Base-by-base conservation (phyloP, 495 filamentous ascomycete species). In the Aspergillus olivimuriae region DNA sequence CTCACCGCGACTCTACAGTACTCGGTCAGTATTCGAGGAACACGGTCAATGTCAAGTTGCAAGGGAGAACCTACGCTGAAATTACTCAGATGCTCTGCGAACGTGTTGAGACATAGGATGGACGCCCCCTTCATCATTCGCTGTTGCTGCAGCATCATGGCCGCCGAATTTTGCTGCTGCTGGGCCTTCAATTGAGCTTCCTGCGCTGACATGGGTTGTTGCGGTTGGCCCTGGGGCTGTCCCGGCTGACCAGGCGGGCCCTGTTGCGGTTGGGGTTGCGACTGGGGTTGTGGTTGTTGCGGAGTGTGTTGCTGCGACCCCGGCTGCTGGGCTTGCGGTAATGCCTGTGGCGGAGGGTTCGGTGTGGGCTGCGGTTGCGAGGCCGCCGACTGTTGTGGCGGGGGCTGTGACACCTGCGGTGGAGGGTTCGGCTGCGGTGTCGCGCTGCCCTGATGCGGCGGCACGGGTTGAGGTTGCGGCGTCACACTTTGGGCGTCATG, bases 61-160 rank as follows among this genome's bases (percentile, higher is more conserved):
- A 11, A 19, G 16, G 2, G 7, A 23, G 18, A 34, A 70, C 77
- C 61, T 63, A 83, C 76, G 22, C 66, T 61, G 54, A 83, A 87
- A 39, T 69, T 70, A 50, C 82, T 83, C 9, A 94, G 63, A 38
- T 83, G 66, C 53, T 91, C 84, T 17, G 76, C 74, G 51, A 90
- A 90, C 40, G 72, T 69, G 49, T 84, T 70, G 30, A 95, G 63
- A 47, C 72, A 77, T 39, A 90, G 53, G 9, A 86, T 61, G 19
- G 75, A 74, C 7, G 74, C 54, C 3, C 80, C 80, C 47, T 77
- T 78, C 51, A 78, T 66, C 39, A 78, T 72, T 34, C 70, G 67
- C 34, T 77, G 74, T 37, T 74, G 72, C 44, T 73, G 70, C 48
- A 76, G 70, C 56, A 78, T 61, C 24, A 70, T 43, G 15, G 61